phyloP scores from a whole-genome alignment of 2,329 filamentous ascomycete genomes.

The Pyricularia pennisetigena region DNA sequence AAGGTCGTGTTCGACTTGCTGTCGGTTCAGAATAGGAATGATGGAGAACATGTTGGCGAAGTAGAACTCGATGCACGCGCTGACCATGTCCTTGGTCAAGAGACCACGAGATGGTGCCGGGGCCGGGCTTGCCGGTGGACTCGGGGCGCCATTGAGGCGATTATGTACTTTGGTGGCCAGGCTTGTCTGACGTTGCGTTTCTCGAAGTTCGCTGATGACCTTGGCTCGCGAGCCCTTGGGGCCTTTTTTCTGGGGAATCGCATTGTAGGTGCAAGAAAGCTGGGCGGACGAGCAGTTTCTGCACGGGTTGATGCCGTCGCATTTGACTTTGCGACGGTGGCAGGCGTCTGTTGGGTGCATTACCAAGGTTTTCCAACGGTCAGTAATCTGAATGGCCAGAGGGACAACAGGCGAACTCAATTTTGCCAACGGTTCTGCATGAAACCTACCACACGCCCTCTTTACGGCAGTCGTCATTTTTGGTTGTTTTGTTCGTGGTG shows the following conservation, averaged over 20 bases:
- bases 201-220: conserved; percentile 63
- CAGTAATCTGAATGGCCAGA: neutral
- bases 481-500: conserved; percentile 4
- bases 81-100: conserved; percentile 51
- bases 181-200: conserved; percentile 57
- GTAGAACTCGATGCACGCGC: conserved; percentile 58
- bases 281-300: conserved; percentile 59
- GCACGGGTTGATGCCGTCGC: conserved; percentile 61
- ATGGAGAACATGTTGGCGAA: conserved; percentile 57
- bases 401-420: neutral
- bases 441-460: conserved; percentile 44
- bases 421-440: neutral
- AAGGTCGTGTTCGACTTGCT: conserved; percentile 46
- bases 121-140: conserved; percentile 33
- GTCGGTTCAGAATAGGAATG: conserved; percentile 51
- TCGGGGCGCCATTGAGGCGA: conserved; percentile 45
- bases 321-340: conserved; percentile 67
- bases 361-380: neutral
- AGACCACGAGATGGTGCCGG: conserved; percentile 49
- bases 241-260: conserved; percentile 66
- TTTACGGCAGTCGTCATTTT: conserved; percentile 43
- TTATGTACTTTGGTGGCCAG: conserved; percentile 52
- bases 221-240: conserved; percentile 67
- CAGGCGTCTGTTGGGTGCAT: conserved; percentile 39
- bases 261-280: conserved; percentile 63